These are phyloP conservation scores for Clonostachys rhizophaga DNA, from an alignment of 2,329 filamentous ascomycete genomes.

Conservation along the genomic window DNA sequence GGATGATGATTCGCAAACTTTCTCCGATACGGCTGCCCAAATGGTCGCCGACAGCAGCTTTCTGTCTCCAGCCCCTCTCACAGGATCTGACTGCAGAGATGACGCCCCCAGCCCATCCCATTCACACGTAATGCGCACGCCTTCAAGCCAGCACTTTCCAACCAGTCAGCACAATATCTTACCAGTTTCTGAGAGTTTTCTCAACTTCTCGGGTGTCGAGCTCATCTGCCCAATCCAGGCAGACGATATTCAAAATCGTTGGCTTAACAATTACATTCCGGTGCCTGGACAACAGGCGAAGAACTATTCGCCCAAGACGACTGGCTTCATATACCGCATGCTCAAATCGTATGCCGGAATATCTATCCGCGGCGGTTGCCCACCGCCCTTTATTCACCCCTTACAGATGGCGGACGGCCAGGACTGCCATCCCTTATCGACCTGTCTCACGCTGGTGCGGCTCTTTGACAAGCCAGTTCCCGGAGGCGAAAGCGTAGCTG, in stretches of 20 bases:
- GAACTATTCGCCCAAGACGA: constrained; percentile 27
- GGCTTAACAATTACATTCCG: constrained; percentile 41
- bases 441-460: constrained; percentile 32
- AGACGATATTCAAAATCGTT: constrained; percentile 40
- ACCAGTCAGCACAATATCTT: too few species aligned
- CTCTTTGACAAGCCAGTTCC: constrained; percentile 28
- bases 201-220: constrained; percentile 25
- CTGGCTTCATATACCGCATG: constrained; percentile 30
- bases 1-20: too few species aligned
- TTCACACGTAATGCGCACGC: too few species aligned
- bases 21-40: too few species aligned
- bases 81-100: too few species aligned
- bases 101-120: too few species aligned
- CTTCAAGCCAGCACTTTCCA: too few species aligned
- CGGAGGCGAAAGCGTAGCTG: constrained; percentile 23
- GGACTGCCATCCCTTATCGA: constrained; percentile 22
- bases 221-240: constrained; percentile 40
- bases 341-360: constrained; percentile 36
- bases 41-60: too few species aligned
- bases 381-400: constrained; percentile 38
- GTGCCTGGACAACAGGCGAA: constrained; percentile 35
- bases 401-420: constrained; percentile 15
- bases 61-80: too few species aligned
- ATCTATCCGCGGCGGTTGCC: constrained; percentile 23
- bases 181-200: not conserved